Percentiles rank a stretch among this genome's conserved stretches.
These are phyloP conservation scores for Cutaneotrichosporon mucoides DNA, from an alignment of 1,284 basidiomycete species.

Conservation along the genomic window DNA sequence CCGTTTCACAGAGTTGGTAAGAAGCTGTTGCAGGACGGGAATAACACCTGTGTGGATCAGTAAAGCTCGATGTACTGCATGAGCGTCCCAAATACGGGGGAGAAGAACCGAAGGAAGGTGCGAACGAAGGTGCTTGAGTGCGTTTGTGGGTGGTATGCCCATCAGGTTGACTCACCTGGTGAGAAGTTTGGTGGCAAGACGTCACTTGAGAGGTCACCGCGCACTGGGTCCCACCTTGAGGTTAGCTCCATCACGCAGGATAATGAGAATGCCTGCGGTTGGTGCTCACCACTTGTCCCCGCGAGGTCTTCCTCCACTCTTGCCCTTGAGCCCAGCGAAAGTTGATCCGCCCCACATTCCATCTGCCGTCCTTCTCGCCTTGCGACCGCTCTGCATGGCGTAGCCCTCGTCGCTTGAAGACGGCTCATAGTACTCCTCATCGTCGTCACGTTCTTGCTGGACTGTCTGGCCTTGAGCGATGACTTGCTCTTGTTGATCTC, in stretches of 20 bases:
- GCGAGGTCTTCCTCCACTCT: constrained; percentile 22
- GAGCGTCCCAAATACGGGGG: background rate
- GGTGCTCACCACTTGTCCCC: constrained; percentile 37
- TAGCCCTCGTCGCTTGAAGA: background rate
- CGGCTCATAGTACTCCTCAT: background rate
- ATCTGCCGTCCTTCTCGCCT: constrained; percentile 9
- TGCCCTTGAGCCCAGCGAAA: constrained; percentile 27
- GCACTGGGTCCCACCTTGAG: constrained; percentile 42
- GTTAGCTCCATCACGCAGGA: constrained; percentile 3
- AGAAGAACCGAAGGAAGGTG: background rate
- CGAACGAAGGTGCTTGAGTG: background rate
- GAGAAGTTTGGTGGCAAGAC: constrained; percentile 61
- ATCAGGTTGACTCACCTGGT: constrained; percentile 56
- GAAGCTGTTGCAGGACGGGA: constrained; percentile 58
- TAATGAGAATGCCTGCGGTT: no score
- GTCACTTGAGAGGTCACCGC: constrained; percentile 11
- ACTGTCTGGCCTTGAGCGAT: no score
- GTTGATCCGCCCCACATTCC: constrained; percentile 38
- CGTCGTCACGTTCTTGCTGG: background rate
- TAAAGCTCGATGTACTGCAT: background rate
- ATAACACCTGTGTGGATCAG: constrained; percentile 58
- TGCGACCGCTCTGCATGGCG: constrained; percentile 1
- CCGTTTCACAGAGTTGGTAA: constrained; percentile 56
- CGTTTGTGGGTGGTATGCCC: background rate
- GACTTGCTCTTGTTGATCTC: background rate